Evolutionary conservation across 495 filamentous ascomycete genomes (phyloP).

Genomic region (Neurospora terricola): DNA sequence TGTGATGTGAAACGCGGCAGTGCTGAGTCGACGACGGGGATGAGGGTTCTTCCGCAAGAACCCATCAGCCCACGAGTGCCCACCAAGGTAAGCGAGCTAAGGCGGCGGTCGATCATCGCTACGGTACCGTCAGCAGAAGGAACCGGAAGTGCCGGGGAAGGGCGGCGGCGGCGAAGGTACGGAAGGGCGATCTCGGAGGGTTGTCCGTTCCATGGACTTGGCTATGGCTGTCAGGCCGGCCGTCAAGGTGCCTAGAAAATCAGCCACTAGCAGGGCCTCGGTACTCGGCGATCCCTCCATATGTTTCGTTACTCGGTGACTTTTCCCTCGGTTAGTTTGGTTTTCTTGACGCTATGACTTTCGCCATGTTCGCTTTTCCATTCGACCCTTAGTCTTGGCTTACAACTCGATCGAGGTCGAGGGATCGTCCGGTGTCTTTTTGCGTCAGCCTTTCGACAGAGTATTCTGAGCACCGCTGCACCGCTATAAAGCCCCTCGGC

Average conservation of each 20-base stretch:
- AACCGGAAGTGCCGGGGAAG: not conserved
- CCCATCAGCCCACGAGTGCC: not conserved
- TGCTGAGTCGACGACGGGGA: not conserved
- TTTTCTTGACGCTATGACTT: not conserved
- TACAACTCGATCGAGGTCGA: not conserved
- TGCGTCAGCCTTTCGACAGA: not conserved
- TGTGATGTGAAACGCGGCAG: not conserved
- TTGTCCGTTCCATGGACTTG: not conserved
- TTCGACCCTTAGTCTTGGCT: not conserved
- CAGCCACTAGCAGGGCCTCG: not conserved
- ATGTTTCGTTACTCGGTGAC: not conserved
- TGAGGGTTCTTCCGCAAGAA: not conserved
- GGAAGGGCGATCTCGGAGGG: not conserved
- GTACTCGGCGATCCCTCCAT: not conserved
- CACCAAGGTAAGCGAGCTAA: not conserved
- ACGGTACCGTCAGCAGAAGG: not conserved
- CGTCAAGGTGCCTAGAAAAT: not conserved
- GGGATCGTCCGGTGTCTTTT: not conserved
- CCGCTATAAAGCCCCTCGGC: not conserved
- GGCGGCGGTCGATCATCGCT: not conserved
- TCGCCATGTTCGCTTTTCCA: not conserved
- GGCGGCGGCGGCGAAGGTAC: not conserved
- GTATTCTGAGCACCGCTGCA: not conserved
- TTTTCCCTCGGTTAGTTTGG: not conserved
- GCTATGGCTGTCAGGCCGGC: not conserved